Evolutionary conservation across 805 yeast genomes (phyloP).

Genomic region (Wickerhamiella slavikovae): DNA sequence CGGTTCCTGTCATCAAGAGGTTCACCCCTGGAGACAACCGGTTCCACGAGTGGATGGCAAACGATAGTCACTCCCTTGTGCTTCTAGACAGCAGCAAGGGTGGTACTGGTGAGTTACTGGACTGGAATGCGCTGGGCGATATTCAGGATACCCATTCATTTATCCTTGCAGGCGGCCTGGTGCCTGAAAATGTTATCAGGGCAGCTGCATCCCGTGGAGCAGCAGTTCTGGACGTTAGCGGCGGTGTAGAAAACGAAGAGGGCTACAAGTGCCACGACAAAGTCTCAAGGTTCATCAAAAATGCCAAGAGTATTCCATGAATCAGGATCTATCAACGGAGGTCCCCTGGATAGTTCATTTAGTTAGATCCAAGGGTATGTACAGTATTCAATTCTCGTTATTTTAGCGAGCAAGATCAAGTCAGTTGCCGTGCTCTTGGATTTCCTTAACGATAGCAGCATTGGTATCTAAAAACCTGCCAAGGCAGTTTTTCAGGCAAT

Average conservation of each 20-base stretch:
- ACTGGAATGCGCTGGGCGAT: slow-evolving; percentile 33
- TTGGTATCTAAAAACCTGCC: slow-evolving; percentile 76
- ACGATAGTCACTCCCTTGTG: slow-evolving; percentile 29
- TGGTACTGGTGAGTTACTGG: slow-evolving; percentile 69
- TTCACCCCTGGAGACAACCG: slow-evolving; percentile 33
- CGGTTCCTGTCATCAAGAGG: slow-evolving; percentile 51
- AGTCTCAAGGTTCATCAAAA: slow-evolving; percentile 34
- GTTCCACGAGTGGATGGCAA: slow-evolving; percentile 17
- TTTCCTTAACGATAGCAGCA: slow-evolving; percentile 51
- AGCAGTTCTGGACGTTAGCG: slow-evolving; percentile 85
- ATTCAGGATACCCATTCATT: slow-evolving; percentile 19
- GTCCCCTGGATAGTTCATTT: too few species aligned
- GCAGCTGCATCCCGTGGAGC: slow-evolving; percentile 38
- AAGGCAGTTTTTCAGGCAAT: slow-evolving; percentile 62
- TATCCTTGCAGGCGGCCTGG: slow-evolving; percentile 79
- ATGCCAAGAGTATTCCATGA: slow-evolving; percentile 30
- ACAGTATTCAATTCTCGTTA: too few species aligned
- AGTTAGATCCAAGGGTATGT: too few species aligned
- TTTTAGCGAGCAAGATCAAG: too few species aligned
- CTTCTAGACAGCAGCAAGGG: slow-evolving; percentile 77
- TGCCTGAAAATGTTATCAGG: slow-evolving; percentile 42
- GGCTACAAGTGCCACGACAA: slow-evolving; percentile 55
- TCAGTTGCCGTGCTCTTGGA: slow-evolving; percentile 3
- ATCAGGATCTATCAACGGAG: too few species aligned
- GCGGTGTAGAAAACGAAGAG: slow-evolving; percentile 64